Base-by-base conservation (phyloP, 83 land plant species). In the Picea abies region DNA sequence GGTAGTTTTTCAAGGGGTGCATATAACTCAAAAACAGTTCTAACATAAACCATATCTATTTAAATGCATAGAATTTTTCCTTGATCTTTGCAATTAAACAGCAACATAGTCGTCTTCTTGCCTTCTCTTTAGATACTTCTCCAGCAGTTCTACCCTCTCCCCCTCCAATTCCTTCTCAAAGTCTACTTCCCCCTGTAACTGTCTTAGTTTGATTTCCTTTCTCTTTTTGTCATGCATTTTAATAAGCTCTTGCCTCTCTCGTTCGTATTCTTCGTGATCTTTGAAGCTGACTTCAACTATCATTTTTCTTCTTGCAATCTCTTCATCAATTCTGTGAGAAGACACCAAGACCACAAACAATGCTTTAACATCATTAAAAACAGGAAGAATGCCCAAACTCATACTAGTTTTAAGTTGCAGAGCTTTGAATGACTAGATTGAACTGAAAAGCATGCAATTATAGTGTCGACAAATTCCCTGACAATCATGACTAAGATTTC, bases 121-220 rank as follows among this genome's bases (percentile, higher is more conserved):
- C 22, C 39, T 29, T 78, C 26, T 78, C 63, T 23, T 68, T 12
- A 14, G 17, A 20, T 76, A 88, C 71, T 86, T 86, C 69, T 89
- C 89, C 90, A 90, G 87, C 22, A 94, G 82, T 60, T 81, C 17
- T 5, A 86, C 73, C 22, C 86, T 84, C 4, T 72, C 86, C 16
- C 80, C 83, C 85, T 91, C 84, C 25, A 87, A 73, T 81, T 88
- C 84, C 79, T 89, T 86, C 78, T 91, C 93, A 23, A 93, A 84
- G 32, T 56, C 86, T 11, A 89, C 76, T 79, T 86, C 85, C 63
- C 85, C 88, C 19, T 83, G 86, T 77, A 86, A 81, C 70, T 85
- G 88, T 83, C 81, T 86, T 73, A 65, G 67, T 82, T 84, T 87
- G 78, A 94, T 69, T 32, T 87, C 91, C 23, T 35, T 60, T 84